phyloP scores from a whole-genome alignment of 331 rosid genomes.

The Rhamnella rubrinervis region DNA sequence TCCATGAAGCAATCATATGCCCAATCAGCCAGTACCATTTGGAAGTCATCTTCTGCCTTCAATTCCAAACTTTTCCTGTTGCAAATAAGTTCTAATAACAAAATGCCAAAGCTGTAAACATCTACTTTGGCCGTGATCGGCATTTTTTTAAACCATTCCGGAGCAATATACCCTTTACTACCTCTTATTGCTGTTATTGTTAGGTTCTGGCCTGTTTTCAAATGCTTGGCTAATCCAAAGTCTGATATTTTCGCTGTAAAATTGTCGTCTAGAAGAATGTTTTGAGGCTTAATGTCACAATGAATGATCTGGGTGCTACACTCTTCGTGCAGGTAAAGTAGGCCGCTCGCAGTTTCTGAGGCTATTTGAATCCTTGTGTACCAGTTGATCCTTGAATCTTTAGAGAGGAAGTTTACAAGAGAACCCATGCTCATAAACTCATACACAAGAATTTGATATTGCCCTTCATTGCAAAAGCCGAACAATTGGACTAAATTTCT shows the following conservation, averaged over 20 bases:
- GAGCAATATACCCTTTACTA: conserved; percentile 8
- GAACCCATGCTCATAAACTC: conserved; percentile 1
- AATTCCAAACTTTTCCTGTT: not conserved
- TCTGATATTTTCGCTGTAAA: conserved; percentile 10
- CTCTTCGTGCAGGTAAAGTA: conserved; percentile 16
- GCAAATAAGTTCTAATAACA: conserved; percentile 14
- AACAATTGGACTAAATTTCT: conserved; percentile 10
- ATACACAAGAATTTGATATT: conserved; percentile 14
- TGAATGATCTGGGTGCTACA: conserved; percentile 8
- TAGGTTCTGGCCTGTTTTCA: conserved; percentile 1
- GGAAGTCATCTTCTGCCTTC: not conserved
- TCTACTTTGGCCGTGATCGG: conserved; percentile 4
- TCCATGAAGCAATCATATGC: not conserved
- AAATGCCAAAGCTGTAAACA: conserved; percentile 15
- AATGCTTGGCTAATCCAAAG: conserved; percentile 17
- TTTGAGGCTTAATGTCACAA: conserved; percentile 10
- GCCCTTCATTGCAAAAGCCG: conserved; percentile 4
- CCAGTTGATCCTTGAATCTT: no score
- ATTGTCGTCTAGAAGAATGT: conserved; percentile 3
- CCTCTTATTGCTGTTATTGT: conserved; percentile 1
- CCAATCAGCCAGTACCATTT: not conserved
- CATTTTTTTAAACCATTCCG: conserved; percentile 6
- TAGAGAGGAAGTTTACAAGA: no score
- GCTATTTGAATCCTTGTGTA: not conserved
- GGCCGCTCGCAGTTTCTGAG: conserved; percentile 1